These are phyloP conservation scores for Rubia balearica DNA, from an alignment of 305 asterid genomes.

Conservation along the genomic window DNA sequence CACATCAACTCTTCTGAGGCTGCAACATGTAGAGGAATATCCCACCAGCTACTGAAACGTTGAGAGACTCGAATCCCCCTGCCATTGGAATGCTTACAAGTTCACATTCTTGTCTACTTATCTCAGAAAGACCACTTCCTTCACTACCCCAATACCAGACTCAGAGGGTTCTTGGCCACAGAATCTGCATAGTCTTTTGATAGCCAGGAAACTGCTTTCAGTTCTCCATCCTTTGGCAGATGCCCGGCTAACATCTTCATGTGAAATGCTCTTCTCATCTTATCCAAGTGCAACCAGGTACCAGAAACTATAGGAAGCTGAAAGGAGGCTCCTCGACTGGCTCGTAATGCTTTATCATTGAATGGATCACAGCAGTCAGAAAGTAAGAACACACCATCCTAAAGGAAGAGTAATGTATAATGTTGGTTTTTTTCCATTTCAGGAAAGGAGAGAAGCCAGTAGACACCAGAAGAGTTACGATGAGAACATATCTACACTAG, in stretches of 20 bases:
- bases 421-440: neutral
- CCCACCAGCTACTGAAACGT: slow-evolving; percentile 97
- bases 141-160: slow-evolving; percentile 84
- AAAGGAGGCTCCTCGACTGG: slow-evolving; percentile 88
- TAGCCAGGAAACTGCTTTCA: slow-evolving; percentile 33
- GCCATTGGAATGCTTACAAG: slow-evolving; percentile 81
- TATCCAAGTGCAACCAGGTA: slow-evolving; percentile 44
- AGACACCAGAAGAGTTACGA: neutral
- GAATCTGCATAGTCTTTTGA: slow-evolving; percentile 50
- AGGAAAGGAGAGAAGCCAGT: neutral
- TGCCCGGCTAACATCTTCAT: slow-evolving; percentile 89
- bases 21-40: slow-evolving; percentile 84
- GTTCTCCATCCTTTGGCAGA: slow-evolving; percentile 36
- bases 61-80: slow-evolving; percentile 79
- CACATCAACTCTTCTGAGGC: slow-evolving; percentile 19
- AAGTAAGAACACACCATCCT: slow-evolving; percentile 79
- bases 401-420: slow-evolving; percentile 11
- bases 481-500: neutral
- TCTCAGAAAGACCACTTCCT: slow-evolving; percentile 76
- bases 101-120: slow-evolving; percentile 46
- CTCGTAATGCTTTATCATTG: slow-evolving; percentile 85
- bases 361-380: slow-evolving; percentile 97
- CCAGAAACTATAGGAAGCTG: slow-evolving; percentile 83
- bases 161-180: slow-evolving; percentile 38
- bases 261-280: slow-evolving; percentile 33